These are phyloP conservation scores for Dinochytrium kinnereticum DNA, from an alignment of 371 early-diverging fungal genomes.

Conservation along the genomic window DNA sequence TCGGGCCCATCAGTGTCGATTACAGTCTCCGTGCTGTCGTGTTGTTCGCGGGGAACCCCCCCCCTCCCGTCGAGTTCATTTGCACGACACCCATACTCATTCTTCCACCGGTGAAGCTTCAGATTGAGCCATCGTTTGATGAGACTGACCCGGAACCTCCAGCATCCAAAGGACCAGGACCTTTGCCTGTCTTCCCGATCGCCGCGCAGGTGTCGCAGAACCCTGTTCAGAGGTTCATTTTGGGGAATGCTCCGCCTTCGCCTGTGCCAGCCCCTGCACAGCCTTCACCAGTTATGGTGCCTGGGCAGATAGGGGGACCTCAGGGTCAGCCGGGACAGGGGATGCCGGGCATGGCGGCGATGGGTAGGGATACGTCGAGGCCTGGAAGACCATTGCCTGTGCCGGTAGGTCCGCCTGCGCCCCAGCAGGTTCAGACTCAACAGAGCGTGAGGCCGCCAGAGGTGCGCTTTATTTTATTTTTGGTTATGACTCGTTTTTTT, in stretches of 20 bases:
- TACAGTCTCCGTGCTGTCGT: constrained; percentile 7
- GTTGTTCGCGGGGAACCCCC: background rate
- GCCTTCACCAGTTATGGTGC: no score
- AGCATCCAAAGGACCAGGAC: background rate
- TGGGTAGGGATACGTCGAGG: no score
- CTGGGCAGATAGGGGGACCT: no score
- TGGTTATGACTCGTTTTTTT: no score
- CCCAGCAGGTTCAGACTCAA: background rate
- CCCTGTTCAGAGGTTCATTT: constrained; percentile 5
- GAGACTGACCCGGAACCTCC: background rate
- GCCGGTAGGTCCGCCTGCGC: no score
- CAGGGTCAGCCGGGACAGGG: no score
- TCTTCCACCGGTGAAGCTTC: background rate
- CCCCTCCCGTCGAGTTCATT: constrained; percentile 9
- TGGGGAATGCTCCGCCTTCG: background rate
- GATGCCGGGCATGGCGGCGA: no score
- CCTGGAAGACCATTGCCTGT: no score
- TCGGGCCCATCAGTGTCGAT: background rate
- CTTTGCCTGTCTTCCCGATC: background rate
- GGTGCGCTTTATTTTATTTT: no score
- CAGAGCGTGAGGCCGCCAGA: no score
- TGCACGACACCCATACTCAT: constrained; percentile 9
- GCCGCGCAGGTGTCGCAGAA: constrained; percentile 4
- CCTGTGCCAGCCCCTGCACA: constrained; percentile 1
- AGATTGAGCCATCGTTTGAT: background rate